Conservation (phyloP, 1,284 basidiomycete genomes). For the Ganoderma sinense region DNA sequence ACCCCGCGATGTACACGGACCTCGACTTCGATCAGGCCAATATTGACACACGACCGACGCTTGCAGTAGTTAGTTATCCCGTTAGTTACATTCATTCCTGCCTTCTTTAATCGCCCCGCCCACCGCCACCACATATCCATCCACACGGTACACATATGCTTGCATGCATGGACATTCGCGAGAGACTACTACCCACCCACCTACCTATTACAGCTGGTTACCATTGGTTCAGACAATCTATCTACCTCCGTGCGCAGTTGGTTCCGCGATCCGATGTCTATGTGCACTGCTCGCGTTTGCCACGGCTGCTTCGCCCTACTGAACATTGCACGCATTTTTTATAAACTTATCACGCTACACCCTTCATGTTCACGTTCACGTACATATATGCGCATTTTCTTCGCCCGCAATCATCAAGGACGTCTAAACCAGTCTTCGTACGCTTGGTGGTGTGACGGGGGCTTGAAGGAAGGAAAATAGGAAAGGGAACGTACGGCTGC, state of each 20-base stretch:
- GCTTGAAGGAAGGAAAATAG: no score
- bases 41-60: constrained; percentile 3
- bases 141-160: not conserved
- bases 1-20: constrained; percentile 29
- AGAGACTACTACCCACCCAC: not conserved
- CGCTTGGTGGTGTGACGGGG: no score
- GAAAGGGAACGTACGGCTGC: no score
- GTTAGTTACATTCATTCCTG: constrained; percentile 19
- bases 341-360: not conserved
- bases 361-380: not conserved
- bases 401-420: not conserved
- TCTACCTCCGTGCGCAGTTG: not conserved
- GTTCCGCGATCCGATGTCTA: not conserved
- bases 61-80: constrained; percentile 14
- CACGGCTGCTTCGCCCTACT: not conserved
- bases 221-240: not conserved
- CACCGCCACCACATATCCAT: not conserved
- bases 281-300: not conserved
- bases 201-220: constrained; percentile 1
- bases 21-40: constrained; percentile 27
- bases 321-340: not conserved
- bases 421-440: not conserved
- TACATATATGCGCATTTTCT: not conserved
- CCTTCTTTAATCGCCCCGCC: not conserved
- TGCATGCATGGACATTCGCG: constrained; percentile 6